Base-by-base conservation (phyloP, 441 rosid species). In the Populus hybrid region DNA sequence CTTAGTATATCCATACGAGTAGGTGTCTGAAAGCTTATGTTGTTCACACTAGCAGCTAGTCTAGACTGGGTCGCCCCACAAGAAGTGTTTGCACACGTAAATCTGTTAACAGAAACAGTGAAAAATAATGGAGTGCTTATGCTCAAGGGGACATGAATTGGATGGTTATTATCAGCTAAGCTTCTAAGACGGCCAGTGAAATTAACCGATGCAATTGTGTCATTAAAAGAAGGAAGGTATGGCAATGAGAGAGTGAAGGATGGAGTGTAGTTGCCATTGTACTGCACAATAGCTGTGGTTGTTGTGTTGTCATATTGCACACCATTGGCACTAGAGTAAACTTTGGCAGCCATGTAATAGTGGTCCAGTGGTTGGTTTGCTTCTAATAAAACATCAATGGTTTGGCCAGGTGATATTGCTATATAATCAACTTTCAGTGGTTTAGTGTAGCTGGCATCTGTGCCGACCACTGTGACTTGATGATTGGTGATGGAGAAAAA, bases 131-230 rank as follows among this genome's bases (percentile, higher is more conserved):
- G 75, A 3, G 21, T 66, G 35, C 73, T 82, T 6, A 80, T 36
- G 65, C 77, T 75, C 8, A 24, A 2, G 0, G 90, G 92, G 21
- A 83, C 86, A 0, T 65, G 4, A 5, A 79, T 72, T 0, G 88
- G 85, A 63, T 85, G 86, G 8, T 78, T 80, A 1, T 81, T 23
- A 36, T 78, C 78, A 12, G 76, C 77, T 70, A 89, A 50, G 85
- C 92, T 86, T 78, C 78, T 79, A 26, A 90, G 83, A 0, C 70
- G 65, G n/a, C 75, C 76, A 21, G 86, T 84, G 84, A 91, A 91
- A 16, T 38, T 67, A 18, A 77, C 76, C 1, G 91, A 80, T 14
- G 91, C 85, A 46, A 9, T 32, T 5, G 88, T 81, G 72, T 89
- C 87, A 28, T 83, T 88, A 2, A 74, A 46, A 53, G 7, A 18